Evolutionary conservation across 306 rosid species (phyloP).

Genomic region (Datisca glomerata): DNA sequence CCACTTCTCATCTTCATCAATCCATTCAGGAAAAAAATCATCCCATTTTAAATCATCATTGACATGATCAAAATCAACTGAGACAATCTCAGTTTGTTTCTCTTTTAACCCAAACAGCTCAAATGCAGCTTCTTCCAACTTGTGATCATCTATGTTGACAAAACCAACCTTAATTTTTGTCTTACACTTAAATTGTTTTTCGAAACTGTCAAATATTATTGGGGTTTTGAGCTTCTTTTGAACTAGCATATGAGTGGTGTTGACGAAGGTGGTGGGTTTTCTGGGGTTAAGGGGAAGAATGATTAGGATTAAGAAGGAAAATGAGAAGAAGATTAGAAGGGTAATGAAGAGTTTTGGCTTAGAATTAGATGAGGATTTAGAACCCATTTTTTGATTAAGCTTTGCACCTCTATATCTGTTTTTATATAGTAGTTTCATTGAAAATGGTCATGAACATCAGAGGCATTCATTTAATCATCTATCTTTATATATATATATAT

Average conservation of each 20-base stretch:
- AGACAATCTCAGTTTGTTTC: conserved; percentile 9
- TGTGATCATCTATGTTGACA: conserved; percentile 23
- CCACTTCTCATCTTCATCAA: conserved; percentile 37
- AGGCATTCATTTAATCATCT: too few relatives aligned
- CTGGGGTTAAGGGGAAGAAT: conserved; percentile 1
- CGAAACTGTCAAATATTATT: conserved; percentile 27
- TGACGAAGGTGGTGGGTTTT: neutral
- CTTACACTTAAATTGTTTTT: conserved; percentile 1
- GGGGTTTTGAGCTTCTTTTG: conserved; percentile 1
- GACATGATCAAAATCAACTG: conserved; percentile 22
- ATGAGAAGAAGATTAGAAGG: conserved; percentile 16
- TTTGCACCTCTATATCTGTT: neutral
- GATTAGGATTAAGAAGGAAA: conserved; percentile 6
- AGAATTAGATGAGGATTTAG: conserved; percentile 10
- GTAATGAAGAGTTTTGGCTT: conserved; percentile 13
- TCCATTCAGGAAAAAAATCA: conserved; percentile 53
- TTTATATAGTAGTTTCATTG: neutral
- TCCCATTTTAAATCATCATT: conserved; percentile 29
- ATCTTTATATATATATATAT: neutral
- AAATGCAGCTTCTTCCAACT: neutral
- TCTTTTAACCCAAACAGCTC: conserved; percentile 7
- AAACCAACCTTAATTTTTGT: conserved; percentile 37
- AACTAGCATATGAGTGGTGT: neutral
- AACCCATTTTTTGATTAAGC: neutral
- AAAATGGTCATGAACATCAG: neutral